phyloP scores from a whole-genome alignment of 352 stramenopile genomes.

The Phytophthora sp. region DNA sequence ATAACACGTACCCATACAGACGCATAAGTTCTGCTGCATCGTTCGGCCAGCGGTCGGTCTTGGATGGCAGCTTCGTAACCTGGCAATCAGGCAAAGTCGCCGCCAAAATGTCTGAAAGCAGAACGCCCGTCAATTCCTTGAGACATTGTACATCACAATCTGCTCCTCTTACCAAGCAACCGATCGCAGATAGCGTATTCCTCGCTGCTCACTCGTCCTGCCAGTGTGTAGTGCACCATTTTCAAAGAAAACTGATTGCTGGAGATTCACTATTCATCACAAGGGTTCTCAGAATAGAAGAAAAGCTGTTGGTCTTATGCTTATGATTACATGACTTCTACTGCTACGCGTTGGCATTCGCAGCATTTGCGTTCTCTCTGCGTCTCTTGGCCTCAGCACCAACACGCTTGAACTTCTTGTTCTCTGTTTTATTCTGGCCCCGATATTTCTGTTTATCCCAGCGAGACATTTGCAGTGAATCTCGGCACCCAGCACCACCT shows the following conservation, averaged over 20 bases:
- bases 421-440: constrained; percentile 80
- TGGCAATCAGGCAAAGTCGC: constrained; percentile 59
- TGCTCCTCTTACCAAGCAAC: constrained; percentile 58
- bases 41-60: constrained; percentile 47
- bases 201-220: constrained; percentile 68
- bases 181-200: constrained; percentile 80
- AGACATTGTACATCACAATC: background rate
- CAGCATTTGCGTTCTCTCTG: constrained; percentile 23
- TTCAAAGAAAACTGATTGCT: background rate
- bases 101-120: constrained; percentile 64
- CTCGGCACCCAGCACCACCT: constrained; percentile 74
- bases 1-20: constrained; percentile 46
- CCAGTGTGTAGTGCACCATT: constrained; percentile 74
- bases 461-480: constrained; percentile 61
- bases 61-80: constrained; percentile 57
- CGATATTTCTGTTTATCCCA: constrained; percentile 82
- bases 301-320: background rate
- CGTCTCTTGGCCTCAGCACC: constrained; percentile 60
- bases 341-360: constrained; percentile 20
- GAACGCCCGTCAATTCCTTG: background rate
- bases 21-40: constrained; percentile 53
- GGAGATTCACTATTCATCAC: background rate
- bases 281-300: constrained; percentile 9
- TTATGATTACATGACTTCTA: constrained; percentile 9
- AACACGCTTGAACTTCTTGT: constrained; percentile 81